Percentiles rank a stretch among this genome's conserved stretches.
Evolutionary conservation across 768 basidiomycete genomes (phyloP).

Genomic region (Mycena floridula): DNA sequence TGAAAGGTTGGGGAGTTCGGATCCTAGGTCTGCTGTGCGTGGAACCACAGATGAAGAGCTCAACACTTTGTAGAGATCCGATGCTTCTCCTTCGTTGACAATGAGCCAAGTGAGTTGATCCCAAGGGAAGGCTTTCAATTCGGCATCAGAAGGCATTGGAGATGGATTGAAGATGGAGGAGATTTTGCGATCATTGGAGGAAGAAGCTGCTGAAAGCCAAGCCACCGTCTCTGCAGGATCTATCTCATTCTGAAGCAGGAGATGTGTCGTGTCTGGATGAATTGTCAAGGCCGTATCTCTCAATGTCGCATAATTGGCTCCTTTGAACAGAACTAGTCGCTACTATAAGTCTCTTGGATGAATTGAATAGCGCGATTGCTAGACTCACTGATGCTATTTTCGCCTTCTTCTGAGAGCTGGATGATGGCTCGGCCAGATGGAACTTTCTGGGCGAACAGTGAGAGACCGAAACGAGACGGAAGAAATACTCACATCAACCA

Average conservation of each 20-base stretch:
- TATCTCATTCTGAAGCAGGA: constrained; percentile 60
- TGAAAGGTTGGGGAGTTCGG: constrained; percentile 13
- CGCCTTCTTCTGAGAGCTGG: constrained; percentile 49
- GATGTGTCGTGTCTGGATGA: constrained; percentile 36
- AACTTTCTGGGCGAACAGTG: constrained; percentile 23
- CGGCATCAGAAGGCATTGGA: constrained; percentile 36
- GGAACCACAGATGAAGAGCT: constrained; percentile 1
- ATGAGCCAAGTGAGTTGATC: constrained; percentile 45
- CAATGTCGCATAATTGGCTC: constrained; percentile 44
- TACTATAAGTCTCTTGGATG: constrained; percentile 4
- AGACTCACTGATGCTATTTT: constrained; percentile 57
- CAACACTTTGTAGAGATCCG: constrained; percentile 23
- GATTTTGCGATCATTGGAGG: constrained; percentile 11
- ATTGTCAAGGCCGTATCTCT: constrained; percentile 19
- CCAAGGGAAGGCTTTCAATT: constrained; percentile 46
- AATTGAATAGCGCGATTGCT: neutral
- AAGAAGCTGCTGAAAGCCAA: constrained; percentile 20
- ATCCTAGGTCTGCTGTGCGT: constrained; percentile 14
- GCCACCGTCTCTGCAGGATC: constrained; percentile 33
- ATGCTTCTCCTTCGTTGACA: constrained; percentile 48
- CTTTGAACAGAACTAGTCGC: constrained; percentile 55
- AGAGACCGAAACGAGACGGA: neutral
- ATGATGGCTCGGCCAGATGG: constrained; percentile 57
- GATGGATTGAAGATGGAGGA: constrained; percentile 51
- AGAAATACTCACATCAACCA: constrained; percentile 28